phyloP scores from a whole-genome alignment of 208 protist species.

The Crithidia bombi region DNA sequence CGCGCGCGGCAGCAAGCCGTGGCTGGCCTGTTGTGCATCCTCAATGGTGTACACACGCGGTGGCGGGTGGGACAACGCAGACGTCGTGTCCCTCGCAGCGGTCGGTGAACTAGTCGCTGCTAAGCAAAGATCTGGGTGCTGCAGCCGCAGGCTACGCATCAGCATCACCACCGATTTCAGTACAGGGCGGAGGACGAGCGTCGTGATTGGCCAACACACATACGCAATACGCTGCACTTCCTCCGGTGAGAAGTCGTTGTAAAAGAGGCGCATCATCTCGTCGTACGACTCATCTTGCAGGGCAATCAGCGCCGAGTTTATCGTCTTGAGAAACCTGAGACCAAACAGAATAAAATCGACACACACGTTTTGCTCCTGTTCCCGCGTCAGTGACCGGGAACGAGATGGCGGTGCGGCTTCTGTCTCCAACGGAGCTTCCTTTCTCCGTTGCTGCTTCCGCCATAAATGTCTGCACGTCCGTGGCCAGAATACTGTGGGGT shows the following conservation, averaged over 20 bases:
- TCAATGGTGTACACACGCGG: background rate
- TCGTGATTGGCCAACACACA: slow-evolving; percentile 6
- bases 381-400: background rate
- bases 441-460: background rate
- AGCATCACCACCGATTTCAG: slow-evolving; percentile 1
- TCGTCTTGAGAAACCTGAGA: background rate
- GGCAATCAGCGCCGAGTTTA: slow-evolving; percentile 1
- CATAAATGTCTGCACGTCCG: background rate
- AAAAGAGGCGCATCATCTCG: background rate
- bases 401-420: background rate
- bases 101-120: too few species aligned
- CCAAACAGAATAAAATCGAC: slow-evolving; percentile 5
- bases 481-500: background rate
- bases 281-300: slow-evolving; percentile 11
- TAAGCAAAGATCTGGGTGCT: background rate
- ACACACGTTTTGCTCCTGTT: slow-evolving; percentile 13
- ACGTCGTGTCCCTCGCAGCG: background rate
- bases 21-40: background rate
- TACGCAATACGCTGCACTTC: background rate
- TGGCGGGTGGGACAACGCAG: background rate
- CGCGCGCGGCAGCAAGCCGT: background rate
- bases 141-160: background rate
- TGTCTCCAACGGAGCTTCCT: background rate
- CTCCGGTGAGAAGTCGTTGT: background rate
- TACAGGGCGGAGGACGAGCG: slow-evolving; percentile 12